Conservation (phyloP, 176 grass and related monocot species). For the Aegilops sharonensis region DNA sequence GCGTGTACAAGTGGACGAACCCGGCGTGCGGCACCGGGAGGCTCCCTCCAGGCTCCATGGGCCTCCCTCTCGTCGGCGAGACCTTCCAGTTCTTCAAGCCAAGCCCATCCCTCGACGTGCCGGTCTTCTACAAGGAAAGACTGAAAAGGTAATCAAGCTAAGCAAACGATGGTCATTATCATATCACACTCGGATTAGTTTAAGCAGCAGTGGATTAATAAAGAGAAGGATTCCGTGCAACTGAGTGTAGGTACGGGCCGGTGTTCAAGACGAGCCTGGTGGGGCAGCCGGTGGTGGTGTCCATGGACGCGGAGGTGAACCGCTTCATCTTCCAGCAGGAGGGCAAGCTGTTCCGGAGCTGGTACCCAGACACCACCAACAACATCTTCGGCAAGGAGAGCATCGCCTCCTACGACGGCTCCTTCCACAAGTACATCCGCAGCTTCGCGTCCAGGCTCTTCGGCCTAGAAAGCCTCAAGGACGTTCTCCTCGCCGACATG, state of each 20-base stretch:
- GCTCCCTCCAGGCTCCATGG: conserved; percentile 36
- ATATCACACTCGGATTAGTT: neutral
- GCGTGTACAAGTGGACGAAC: conserved; percentile 23
- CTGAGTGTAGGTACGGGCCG: neutral
- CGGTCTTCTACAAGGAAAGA: neutral
- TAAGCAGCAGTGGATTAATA: neutral
- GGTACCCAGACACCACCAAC: conserved; percentile 1
- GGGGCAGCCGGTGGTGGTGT: neutral
- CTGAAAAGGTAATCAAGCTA: neutral
- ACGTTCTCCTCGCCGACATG: neutral
- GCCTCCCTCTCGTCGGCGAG: conserved; percentile 39
- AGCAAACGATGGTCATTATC: neutral
- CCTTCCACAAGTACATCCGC: conserved; percentile 9
- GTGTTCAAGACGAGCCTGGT: conserved; percentile 22
- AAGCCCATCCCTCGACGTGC: conserved; percentile 3
- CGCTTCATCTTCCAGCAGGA: conserved; percentile 30
- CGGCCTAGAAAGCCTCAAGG: neutral
- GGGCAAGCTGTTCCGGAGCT: conserved; percentile 17
- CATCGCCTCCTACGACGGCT: neutral
- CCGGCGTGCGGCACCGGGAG: conserved; percentile 19
- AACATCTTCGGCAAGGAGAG: conserved; percentile 16
- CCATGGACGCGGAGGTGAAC: conserved; percentile 20
- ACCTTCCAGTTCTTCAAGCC: conserved; percentile 20
- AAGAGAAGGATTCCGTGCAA: no score
- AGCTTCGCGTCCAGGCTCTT: neutral